These are phyloP conservation scores for Alternaria metachromatica DNA, from an alignment of 2,329 filamentous ascomycete genomes.

Conservation along the genomic window DNA sequence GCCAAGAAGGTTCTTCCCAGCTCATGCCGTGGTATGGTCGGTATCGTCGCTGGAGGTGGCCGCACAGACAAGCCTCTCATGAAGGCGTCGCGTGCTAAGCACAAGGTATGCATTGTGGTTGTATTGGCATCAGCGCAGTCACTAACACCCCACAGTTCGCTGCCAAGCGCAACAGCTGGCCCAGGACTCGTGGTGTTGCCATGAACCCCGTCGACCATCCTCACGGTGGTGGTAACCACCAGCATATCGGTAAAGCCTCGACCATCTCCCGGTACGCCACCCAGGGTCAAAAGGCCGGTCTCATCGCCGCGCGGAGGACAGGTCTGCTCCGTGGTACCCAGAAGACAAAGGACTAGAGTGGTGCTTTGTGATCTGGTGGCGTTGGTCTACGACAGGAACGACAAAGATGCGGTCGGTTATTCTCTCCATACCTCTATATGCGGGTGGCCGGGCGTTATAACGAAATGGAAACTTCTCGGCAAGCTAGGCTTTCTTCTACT, in stretches of 20 bases:
- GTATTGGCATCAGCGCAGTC: neutral
- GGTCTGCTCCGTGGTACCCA: conserved; percentile 99
- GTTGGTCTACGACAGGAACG: conserved; percentile 32
- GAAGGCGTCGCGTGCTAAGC: conserved; percentile 99
- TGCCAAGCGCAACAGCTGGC: conserved; percentile 99
- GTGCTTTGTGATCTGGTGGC: conserved; percentile 34
- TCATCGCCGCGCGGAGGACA: conserved; percentile 99
- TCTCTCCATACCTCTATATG: conserved; percentile 47
- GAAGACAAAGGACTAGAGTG: conserved; percentile 87
- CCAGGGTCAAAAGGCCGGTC: conserved; percentile 99
- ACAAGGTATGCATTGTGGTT: conserved; percentile 64
- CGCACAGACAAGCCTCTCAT: conserved; percentile 99
- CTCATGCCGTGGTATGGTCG: conserved; percentile 95
- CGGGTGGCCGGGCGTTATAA: conserved; percentile 49
- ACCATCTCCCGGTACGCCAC: conserved; percentile 98
- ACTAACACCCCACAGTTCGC: conserved; percentile 69
- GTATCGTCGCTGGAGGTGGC: conserved; percentile 98
- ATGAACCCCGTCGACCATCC: conserved; percentile 99
- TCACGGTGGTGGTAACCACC: conserved; percentile 89
- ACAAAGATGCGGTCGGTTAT: conserved; percentile 46
- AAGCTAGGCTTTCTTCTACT: conserved; percentile 38
- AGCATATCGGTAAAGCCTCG: conserved; percentile 99
- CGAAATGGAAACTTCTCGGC: conserved; percentile 39
- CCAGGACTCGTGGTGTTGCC: conserved; percentile 99
- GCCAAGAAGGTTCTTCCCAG: conserved; percentile 99